Conservation (phyloP, 495 filamentous ascomycete genomes). For the Massariosphaeria phaeospora region DNA sequence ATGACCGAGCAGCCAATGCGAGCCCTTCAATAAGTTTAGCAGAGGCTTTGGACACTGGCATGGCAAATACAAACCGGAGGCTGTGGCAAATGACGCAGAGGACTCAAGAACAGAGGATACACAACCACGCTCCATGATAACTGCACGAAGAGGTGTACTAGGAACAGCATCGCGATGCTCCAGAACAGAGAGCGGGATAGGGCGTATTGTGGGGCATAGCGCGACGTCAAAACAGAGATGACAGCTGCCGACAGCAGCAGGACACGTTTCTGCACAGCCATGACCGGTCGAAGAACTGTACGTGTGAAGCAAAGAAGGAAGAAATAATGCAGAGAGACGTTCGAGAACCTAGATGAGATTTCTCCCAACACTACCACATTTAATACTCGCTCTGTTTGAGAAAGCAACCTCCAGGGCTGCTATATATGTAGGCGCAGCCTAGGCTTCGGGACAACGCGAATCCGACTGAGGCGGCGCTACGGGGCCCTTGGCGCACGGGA, state of each 20-base stretch:
- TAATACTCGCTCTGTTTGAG: no score
- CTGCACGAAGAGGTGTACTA: neutral
- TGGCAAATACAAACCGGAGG: conserved; percentile 40
- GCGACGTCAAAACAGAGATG: conserved; percentile 14
- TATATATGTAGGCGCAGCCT: no score
- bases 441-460: no score
- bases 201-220: conserved; percentile 10
- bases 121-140: conserved; percentile 33
- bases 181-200: conserved; percentile 11
- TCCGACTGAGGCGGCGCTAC: no score
- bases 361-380: no score
- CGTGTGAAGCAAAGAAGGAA: neutral
- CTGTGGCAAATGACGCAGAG: conserved; percentile 38
- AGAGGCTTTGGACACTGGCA: neutral
- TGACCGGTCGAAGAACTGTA: neutral
- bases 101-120: conserved; percentile 70
- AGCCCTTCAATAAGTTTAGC: conserved; percentile 35
- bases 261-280: conserved; percentile 20
- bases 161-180: conserved; percentile 12
- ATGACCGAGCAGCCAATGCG: conserved; percentile 52
- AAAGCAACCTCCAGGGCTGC: no score
- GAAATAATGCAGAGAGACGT: neutral
- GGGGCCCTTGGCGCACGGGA: no score
- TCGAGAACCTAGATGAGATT: no score
- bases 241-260: conserved; percentile 11